phyloP scores from a whole-genome alignment of 495 filamentous ascomycete species.

The Margaritispora aquatica region DNA sequence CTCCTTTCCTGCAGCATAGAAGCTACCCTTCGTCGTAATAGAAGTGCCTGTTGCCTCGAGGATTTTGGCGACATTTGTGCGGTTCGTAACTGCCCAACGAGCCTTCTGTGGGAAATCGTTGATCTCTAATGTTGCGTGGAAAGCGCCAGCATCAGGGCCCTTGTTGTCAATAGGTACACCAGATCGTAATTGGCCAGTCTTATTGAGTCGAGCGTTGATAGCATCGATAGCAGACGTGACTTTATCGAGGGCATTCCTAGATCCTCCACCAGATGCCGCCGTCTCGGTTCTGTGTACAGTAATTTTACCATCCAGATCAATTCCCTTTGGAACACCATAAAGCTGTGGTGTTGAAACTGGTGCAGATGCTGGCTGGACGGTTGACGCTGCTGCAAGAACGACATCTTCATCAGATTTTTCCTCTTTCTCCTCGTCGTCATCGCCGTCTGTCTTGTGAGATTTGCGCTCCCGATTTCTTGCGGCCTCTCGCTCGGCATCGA shows the following conservation, averaged over 20 bases:
- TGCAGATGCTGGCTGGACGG: conserved; percentile 52
- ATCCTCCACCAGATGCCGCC: conserved; percentile 34
- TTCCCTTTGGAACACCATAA: conserved; percentile 53
- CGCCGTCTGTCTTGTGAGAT: conserved; percentile 84
- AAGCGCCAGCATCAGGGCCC: conserved; percentile 92
- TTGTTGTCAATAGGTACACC: conserved; percentile 98
- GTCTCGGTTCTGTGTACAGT: conserved; percentile 71
- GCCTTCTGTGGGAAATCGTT: conserved; percentile 99
- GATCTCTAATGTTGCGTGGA: conserved; percentile 96
- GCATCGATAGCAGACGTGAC: conserved; percentile 78
- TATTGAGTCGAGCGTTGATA: conserved; percentile 81
- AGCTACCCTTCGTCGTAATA: conserved; percentile 95
- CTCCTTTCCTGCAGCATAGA: conserved; percentile 76
- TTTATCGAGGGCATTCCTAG: conserved; percentile 73
- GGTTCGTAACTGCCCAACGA: conserved; percentile 96
- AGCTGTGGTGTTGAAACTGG: conserved; percentile 27
- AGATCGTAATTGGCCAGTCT: conserved; percentile 76
- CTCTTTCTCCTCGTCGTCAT: conserved; percentile 78
- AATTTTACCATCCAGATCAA: conserved; percentile 62
- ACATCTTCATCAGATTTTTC: conserved; percentile 59
- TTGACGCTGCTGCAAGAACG: conserved; percentile 57
- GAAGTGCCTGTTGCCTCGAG: conserved; percentile 90
- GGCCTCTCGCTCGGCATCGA: conserved; percentile 85
- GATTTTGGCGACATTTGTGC: conserved; percentile 98
- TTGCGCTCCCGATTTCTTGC: conserved; percentile 79